These are phyloP conservation scores for Berberis thunbergii DNA, from an alignment of 164 flowering plant species.

Conservation along the genomic window DNA sequence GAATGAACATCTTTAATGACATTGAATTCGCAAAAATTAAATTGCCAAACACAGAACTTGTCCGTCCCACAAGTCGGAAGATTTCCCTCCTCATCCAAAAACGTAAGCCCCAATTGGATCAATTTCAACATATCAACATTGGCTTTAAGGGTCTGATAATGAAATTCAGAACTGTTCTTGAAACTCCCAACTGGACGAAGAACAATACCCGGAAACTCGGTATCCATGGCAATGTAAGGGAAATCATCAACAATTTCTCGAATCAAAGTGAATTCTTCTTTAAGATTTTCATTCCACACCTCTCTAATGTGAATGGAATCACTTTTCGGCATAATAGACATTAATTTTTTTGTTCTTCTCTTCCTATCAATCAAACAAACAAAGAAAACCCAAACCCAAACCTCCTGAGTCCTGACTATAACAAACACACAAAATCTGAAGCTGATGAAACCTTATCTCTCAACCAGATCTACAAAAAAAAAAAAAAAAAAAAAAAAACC, in stretches of 20 bases:
- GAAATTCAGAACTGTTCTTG: slow-evolving; percentile 20
- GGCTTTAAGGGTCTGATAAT: slow-evolving; percentile 32
- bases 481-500: slow-evolving; percentile 6
- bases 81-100: slow-evolving; percentile 37
- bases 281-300: slow-evolving; percentile 37
- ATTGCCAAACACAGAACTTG: slow-evolving; percentile 35
- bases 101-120: slow-evolving; percentile 45
- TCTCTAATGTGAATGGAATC: slow-evolving; percentile 39
- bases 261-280: slow-evolving; percentile 31
- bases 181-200: slow-evolving; percentile 28
- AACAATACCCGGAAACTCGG: slow-evolving; percentile 36
- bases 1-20: slow-evolving; percentile 28
- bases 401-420: slow-evolving; percentile 1
- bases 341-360: background rate
- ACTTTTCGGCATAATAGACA: slow-evolving; percentile 23
- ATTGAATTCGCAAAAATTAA: slow-evolving; percentile 41
- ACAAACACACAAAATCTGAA: background rate
- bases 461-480: slow-evolving; percentile 7
- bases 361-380: background rate
- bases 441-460: background rate
- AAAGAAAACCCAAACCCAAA: no score
- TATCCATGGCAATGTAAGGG: slow-evolving; percentile 44
- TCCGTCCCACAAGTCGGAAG: slow-evolving; percentile 37
- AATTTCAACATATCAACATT: slow-evolving; percentile 40
- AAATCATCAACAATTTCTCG: slow-evolving; percentile 35